Conservation (phyloP, 2,329 filamentous ascomycete species). For the Microsporum ferrugineum region DNA sequence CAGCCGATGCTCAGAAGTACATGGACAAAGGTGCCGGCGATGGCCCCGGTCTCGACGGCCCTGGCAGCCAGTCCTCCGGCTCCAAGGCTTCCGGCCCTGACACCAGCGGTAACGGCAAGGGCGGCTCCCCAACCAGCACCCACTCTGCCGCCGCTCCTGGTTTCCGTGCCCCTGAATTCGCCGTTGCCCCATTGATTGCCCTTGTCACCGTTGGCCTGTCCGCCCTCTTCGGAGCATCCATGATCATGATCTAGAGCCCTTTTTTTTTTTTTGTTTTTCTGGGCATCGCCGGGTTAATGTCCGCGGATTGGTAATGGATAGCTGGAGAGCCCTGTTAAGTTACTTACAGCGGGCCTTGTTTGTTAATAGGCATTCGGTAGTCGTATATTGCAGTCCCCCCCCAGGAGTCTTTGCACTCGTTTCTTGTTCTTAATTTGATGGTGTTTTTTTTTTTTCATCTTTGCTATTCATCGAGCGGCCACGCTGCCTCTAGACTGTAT, state of each 20-base stretch:
- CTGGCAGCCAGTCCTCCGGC: conserved; percentile 46
- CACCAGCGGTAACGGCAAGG: conserved; percentile 26
- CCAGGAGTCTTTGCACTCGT: not conserved
- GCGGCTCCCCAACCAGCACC: conserved; percentile 15
- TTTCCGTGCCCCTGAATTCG: conserved; percentile 36
- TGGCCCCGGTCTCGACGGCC: conserved; percentile 44
- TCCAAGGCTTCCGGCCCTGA: conserved; percentile 39
- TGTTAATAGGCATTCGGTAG: not conserved
- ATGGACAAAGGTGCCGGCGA: conserved; percentile 48
- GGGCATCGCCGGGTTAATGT: not conserved
- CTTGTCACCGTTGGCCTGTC: conserved; percentile 42
- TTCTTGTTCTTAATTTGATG: not conserved
- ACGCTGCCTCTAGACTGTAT: not conserved
- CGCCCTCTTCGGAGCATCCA: conserved; percentile 42
- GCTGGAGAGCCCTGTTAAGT: not conserved
- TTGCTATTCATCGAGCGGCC: not conserved
- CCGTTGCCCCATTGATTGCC: conserved; percentile 41
- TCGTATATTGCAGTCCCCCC: not conserved
- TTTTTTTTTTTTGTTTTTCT: not conserved
- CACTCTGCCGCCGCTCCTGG: conserved; percentile 34
- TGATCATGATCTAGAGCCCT: conserved; percentile 17
- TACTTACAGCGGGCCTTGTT: not conserved
- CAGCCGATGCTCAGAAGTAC: conserved; percentile 44
- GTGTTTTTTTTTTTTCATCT: not conserved
- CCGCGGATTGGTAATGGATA: not conserved